These are phyloP conservation scores for Penicillium sp. DNA, from an alignment of 2,329 filamentous ascomycete genomes.

Conservation along the genomic window DNA sequence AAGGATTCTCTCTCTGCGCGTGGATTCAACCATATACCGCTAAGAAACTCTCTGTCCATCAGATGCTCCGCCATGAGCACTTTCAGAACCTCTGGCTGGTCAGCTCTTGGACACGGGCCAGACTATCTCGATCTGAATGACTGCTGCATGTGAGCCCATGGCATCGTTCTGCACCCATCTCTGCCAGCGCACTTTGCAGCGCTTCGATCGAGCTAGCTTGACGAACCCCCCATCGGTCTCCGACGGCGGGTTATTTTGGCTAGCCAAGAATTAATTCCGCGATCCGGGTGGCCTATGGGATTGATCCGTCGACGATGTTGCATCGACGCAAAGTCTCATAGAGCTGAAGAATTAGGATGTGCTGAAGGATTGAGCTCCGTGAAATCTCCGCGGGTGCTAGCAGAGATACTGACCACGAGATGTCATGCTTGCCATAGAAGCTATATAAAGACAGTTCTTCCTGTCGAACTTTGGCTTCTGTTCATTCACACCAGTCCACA, in stretches of 20 bases:
- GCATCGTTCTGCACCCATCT: conserved; percentile 6
- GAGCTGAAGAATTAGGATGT: neutral
- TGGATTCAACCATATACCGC: neutral
- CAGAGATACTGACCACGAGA: too few species aligned
- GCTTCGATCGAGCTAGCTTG: conserved; percentile 2
- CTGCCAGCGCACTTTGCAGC: conserved; percentile 2
- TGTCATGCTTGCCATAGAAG: neutral
- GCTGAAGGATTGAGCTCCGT: neutral
- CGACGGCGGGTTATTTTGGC: too few species aligned
- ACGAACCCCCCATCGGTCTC: conserved; percentile 9
- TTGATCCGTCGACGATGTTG: conserved; percentile 9
- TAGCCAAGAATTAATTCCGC: too few species aligned
- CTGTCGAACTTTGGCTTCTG: neutral
- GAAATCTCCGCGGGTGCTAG: too few species aligned
- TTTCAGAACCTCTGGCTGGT: neutral
- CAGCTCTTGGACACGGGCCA: too few species aligned
- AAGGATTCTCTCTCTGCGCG: too few species aligned
- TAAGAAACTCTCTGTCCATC: conserved; percentile 2
- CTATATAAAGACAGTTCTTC: conserved; percentile 3
- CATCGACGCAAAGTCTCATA: conserved; percentile 2
- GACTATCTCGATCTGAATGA: conserved; percentile 1
- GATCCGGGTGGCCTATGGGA: too few species aligned
- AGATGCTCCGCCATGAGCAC: too few species aligned
- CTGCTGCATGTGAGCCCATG: conserved; percentile 4
- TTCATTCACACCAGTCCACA: neutral